Evolutionary conservation across 2,329 filamentous ascomycete genomes (phyloP).

Genomic region (Tolypocladium nubicola): DNA sequence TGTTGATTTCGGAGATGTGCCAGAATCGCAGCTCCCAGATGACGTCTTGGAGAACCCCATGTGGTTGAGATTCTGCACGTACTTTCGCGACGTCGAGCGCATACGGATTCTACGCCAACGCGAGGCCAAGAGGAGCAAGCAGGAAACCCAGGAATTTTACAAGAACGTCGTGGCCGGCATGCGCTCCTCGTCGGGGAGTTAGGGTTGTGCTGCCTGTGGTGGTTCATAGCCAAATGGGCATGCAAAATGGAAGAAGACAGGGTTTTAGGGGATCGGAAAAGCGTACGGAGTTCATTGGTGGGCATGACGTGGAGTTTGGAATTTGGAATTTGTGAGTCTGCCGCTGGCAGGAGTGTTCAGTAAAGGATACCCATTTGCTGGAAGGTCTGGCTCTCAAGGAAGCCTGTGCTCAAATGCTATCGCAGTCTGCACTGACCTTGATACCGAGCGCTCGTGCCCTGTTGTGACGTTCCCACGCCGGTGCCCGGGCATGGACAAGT

Average conservation of each 20-base stretch:
- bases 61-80: slow-evolving; percentile 31
- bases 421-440: neutral
- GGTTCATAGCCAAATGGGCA: neutral
- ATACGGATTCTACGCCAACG: slow-evolving; percentile 1
- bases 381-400: neutral
- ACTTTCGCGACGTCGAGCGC: slow-evolving; percentile 16
- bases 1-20: slow-evolving; percentile 26
- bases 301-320: neutral
- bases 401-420: neutral
- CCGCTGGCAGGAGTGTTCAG: neutral
- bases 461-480: neutral
- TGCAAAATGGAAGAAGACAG: neutral
- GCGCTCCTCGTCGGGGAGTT: neutral
- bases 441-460: neutral
- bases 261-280: no score
- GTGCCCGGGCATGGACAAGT: neutral
- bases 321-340: neutral
- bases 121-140: slow-evolving; percentile 7
- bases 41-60: slow-evolving; percentile 31
- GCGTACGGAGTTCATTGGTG: neutral
- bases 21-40: slow-evolving; percentile 29
- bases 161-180: slow-evolving; percentile 2
- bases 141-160: slow-evolving; percentile 13
- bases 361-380: neutral
- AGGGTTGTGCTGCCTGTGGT: neutral